Percentiles rank a stretch among this genome's conserved stretches.
Conservation (phyloP, 148 eudicot species). For the Rhododendron vialii region DNA sequence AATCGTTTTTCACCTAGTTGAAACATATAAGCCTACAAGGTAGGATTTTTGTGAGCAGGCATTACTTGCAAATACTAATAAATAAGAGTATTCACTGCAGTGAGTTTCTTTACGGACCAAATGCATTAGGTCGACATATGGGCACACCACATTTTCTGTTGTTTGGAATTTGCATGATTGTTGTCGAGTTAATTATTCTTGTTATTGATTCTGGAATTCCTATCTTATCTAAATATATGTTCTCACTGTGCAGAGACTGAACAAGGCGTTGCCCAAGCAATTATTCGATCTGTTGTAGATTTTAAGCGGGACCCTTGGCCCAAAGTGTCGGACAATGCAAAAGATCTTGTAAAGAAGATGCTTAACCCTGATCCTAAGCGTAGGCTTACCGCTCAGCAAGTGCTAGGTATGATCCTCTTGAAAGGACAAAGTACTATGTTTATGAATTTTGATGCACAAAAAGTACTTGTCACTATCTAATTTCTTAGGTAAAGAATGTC, state of each 20-base stretch:
- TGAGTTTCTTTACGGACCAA: not conserved
- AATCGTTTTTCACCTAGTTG: not conserved
- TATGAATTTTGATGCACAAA: not conserved
- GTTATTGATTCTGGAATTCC: not conserved
- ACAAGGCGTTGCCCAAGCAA: slow-evolving; percentile 63
- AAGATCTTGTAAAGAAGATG: slow-evolving; percentile 59
- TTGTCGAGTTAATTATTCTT: not conserved
- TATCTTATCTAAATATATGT: not conserved
- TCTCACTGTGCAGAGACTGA: slow-evolving; percentile 55
- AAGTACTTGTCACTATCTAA: not conserved
- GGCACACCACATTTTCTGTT: not conserved
- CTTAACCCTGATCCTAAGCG: slow-evolving; percentile 47
- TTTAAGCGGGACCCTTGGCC: slow-evolving; percentile 66
- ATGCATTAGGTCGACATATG: not conserved
- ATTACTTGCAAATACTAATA: not conserved
- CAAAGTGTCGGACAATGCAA: slow-evolving; percentile 51
- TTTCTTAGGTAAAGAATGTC: not conserved
- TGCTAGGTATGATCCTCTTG: slow-evolving; percentile 27
- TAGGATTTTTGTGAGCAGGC: not conserved
- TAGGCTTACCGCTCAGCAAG: slow-evolving; percentile 53
- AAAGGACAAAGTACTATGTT: not conserved
- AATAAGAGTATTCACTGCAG: not conserved
- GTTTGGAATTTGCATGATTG: too few relatives aligned
- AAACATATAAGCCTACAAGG: not conserved
- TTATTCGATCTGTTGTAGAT: slow-evolving; percentile 44